Conservation (phyloP, 306 rosid species). For the Cyclanthera cordifolia region DNA sequence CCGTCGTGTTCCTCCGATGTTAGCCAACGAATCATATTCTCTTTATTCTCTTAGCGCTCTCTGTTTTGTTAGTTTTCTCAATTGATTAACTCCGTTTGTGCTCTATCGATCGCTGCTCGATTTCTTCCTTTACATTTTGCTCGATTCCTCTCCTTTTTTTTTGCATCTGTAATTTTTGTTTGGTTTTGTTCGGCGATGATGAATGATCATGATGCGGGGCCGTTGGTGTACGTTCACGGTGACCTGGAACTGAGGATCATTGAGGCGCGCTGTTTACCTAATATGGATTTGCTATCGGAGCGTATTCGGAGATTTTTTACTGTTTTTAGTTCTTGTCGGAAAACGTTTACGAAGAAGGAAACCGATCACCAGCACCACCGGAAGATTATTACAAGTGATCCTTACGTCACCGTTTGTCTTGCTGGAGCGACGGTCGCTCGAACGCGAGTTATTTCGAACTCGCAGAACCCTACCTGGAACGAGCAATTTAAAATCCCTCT, state of each 20-base stretch:
- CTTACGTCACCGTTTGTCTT: conserved; percentile 78
- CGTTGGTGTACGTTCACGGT: conserved; percentile 62
- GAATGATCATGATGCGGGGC: conserved; percentile 8
- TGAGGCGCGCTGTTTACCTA: conserved; percentile 69
- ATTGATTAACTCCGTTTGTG: neutral
- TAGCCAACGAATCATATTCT: no score
- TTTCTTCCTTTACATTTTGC: neutral
- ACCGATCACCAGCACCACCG: conserved; percentile 17
- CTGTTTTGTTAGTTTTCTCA: neutral
- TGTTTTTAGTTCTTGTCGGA: conserved; percentile 30
- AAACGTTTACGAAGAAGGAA: conserved; percentile 16
- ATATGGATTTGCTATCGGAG: conserved; percentile 83
- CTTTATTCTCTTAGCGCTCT: neutral
- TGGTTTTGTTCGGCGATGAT: neutral
- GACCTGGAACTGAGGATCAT: conserved; percentile 56
- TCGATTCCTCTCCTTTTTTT: neutral
- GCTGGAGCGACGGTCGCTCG: conserved; percentile 84
- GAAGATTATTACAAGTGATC: conserved; percentile 80
- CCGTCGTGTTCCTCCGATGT: neutral
- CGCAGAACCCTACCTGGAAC: conserved; percentile 63
- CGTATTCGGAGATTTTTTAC: conserved; percentile 48
- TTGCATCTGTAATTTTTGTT: neutral
- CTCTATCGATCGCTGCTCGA: neutral
- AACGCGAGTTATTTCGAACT: conserved; percentile 69
- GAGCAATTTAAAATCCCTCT: conserved; percentile 69